A percentile compares a stretch with the other conserved stretches of the same genome.
phyloP scores from a whole-genome alignment of 2,329 filamentous ascomycete species.

The Penicillium brasilianum region DNA sequence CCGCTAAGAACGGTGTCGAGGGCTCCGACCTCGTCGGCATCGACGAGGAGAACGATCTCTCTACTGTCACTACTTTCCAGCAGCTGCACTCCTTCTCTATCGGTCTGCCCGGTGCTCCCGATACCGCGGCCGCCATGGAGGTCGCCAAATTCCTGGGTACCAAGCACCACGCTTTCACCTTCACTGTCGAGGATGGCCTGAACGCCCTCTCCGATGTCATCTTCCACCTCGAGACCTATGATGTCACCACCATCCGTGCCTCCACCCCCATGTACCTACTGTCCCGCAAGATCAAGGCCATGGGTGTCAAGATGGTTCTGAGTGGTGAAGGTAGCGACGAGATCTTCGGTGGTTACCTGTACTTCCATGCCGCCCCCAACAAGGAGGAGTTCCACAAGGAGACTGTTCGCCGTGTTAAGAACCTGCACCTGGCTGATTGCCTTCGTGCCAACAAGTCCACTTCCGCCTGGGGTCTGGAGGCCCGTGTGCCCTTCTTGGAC shows the following conservation, averaged over 20 bases:
- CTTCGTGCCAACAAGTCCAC: slow-evolving; percentile 99
- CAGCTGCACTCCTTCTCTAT: slow-evolving; percentile 99
- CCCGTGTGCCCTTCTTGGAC: slow-evolving; percentile 96
- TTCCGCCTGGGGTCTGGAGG: slow-evolving; percentile 96
- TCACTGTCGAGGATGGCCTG: slow-evolving; percentile 95
- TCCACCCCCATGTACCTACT: slow-evolving; percentile 99
- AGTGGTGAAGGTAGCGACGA: slow-evolving; percentile 97
- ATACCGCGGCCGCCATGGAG: slow-evolving; percentile 88
- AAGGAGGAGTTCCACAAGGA: slow-evolving; percentile 94
- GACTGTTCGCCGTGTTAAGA: slow-evolving; percentile 91
- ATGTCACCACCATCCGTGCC: slow-evolving; percentile 97
- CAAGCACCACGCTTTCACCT: slow-evolving; percentile 97
- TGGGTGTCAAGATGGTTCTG: slow-evolving; percentile 99
- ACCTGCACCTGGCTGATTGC: slow-evolving; percentile 95
- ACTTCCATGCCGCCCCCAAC: slow-evolving; percentile 94
- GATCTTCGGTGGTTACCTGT: slow-evolving; percentile 97
- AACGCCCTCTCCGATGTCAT: slow-evolving; percentile 98
- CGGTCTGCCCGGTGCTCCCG: slow-evolving; percentile 87
- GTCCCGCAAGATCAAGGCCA: slow-evolving; percentile 98
- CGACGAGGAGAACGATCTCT: slow-evolving; percentile 87
- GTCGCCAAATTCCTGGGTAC: slow-evolving; percentile 97
- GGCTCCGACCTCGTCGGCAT: slow-evolving; percentile 79
- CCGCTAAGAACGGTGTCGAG: slow-evolving; percentile 51
- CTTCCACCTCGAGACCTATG: slow-evolving; percentile 95
- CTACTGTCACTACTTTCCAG: slow-evolving; percentile 86